A percentile compares a stretch with the other conserved stretches of the same genome.
Evolutionary conservation across 208 protist species (phyloP).

Genomic region (Trypanosoma theileri): DNA sequence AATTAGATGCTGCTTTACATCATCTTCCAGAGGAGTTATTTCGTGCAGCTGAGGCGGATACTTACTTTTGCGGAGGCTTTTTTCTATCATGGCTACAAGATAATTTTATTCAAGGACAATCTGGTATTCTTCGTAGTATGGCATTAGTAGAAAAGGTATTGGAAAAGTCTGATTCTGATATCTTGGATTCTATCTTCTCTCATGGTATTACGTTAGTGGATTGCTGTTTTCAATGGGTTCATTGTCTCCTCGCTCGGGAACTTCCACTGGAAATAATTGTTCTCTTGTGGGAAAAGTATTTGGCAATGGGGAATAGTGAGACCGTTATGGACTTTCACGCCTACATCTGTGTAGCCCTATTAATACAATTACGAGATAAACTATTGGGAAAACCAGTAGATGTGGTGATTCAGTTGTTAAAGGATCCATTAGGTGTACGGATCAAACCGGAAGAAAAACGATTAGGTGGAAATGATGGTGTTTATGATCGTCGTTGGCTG

Average conservation of each 20-base stretch:
- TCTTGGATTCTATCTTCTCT: slow-evolving; percentile 1
- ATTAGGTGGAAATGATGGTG: slow-evolving; percentile 8
- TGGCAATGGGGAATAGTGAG: slow-evolving; percentile 56
- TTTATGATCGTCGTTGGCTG: slow-evolving; percentile 42
- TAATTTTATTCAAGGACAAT: slow-evolving; percentile 87
- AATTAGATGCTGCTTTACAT: slow-evolving; percentile 2
- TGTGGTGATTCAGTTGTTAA: slow-evolving; percentile 33
- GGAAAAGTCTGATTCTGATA: slow-evolving; percentile 3
- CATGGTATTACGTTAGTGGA: slow-evolving; percentile 63
- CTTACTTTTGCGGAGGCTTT: slow-evolving; percentile 86
- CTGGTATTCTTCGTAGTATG: slow-evolving; percentile 77
- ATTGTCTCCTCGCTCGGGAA: slow-evolving; percentile 92
- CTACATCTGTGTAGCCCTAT: slow-evolving; percentile 86
- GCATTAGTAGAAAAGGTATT: slow-evolving; percentile 61
- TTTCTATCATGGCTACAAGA: slow-evolving; percentile 90
- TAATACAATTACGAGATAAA: slow-evolving; percentile 40
- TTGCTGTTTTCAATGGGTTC: slow-evolving; percentile 91
- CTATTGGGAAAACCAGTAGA: slow-evolving; percentile 35
- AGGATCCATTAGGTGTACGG: slow-evolving; percentile 33
- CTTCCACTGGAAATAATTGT: slow-evolving; percentile 74
- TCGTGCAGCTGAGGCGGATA: slow-evolving; percentile 80
- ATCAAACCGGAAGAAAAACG: background rate
- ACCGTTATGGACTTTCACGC: slow-evolving; percentile 69
- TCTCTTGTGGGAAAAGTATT: slow-evolving; percentile 91
- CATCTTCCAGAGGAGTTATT: slow-evolving; percentile 18